Evolutionary conservation across 202 grass and related monocot species (phyloP), one percentile per base, ranked within the genome.

Genomic region (Digitaria exilis): DNA sequence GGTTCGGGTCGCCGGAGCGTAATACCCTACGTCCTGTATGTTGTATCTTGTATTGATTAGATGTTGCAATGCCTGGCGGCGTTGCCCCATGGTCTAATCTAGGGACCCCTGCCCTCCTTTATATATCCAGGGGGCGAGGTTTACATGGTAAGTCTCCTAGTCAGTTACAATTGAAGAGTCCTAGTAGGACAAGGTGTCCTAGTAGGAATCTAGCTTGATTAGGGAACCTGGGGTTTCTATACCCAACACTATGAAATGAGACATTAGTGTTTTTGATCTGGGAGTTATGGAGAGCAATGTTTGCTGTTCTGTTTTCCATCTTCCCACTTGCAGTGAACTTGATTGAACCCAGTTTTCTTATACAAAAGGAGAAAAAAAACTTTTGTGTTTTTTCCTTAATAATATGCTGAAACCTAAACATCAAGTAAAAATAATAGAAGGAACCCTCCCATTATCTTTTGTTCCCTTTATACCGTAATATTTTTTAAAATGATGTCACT

Each of bases 401-500:
- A 56, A 56, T 56, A 52, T 32, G 68, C 46, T 32, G 24, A 51
- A 21, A 9, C n/a, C 46, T 34, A 7, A 71, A 32, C 28, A 72
- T 51, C 28, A 51, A 49, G 32, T 2, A 52, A 15, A 73, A 34
- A 73, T 73, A 34, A 51, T 4, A 16, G 46, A 71, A 43, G 68
- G 25, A 73, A 48, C 16, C 69, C 45, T 71, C 46, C 28, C 15
- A 9, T 7, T 31, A 26, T 71, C 26, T 30, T 9, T 6, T 49
- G 45, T 19, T 52, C 46, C 69, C 69, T 73, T 46, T 73, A 52
- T 52, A 69, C 9, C 30, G 49, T 50, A 18, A 17, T 2, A 37
- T 87, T 65, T n/a, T 50, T 81, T 24, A 58, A 52, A 81, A 69
- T 76, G 60, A 32, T 46, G 16, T 72, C 85, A 61, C 34, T 72